Evolutionary conservation across 2,329 filamentous ascomycete species (phyloP).

Genomic region (Neofusicoccum cordaticola): DNA sequence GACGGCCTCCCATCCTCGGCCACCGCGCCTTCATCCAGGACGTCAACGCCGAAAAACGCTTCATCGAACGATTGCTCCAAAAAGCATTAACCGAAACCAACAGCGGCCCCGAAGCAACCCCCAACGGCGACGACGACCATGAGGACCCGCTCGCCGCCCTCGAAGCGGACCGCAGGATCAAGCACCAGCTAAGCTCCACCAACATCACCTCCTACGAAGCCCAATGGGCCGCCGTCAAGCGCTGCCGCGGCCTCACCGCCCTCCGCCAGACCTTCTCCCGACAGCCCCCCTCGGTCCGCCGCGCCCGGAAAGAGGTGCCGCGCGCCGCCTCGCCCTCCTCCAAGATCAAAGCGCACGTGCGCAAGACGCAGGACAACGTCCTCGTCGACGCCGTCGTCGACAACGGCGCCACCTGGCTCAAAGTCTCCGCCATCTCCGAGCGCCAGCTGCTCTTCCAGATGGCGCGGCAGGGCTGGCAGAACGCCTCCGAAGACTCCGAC

Average conservation of each 20-base stretch:
- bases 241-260: conserved; percentile 54
- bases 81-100: conserved; percentile 3
- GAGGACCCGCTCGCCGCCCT: not conserved
- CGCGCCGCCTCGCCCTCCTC: not conserved
- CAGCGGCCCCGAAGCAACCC: not conserved
- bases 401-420: conserved; percentile 64
- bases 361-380: conserved; percentile 47
- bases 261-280: conserved; percentile 44
- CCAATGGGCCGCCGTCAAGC: conserved; percentile 62
- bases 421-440: conserved; percentile 64
- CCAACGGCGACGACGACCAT: not conserved
- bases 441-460: conserved; percentile 64
- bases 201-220: conserved; percentile 65
- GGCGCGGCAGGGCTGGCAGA: conserved; percentile 65
- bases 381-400: conserved; percentile 64
- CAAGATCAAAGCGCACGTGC: conserved; percentile 14
- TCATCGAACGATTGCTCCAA: conserved; percentile 10
- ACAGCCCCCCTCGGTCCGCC: not conserved
- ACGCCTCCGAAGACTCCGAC: conserved; percentile 48
- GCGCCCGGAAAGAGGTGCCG: not conserved
- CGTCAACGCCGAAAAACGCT: conserved; percentile 16
- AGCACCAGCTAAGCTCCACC: conserved; percentile 61
- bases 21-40: conserved; percentile 3
- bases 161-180: conserved; percentile 27
- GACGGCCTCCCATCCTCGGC: not conserved